Evolutionary conservation across 202 grass and related monocot genomes (phyloP), one percentile per base, ranked within the genome.

Genomic region (Setaria viridis): DNA sequence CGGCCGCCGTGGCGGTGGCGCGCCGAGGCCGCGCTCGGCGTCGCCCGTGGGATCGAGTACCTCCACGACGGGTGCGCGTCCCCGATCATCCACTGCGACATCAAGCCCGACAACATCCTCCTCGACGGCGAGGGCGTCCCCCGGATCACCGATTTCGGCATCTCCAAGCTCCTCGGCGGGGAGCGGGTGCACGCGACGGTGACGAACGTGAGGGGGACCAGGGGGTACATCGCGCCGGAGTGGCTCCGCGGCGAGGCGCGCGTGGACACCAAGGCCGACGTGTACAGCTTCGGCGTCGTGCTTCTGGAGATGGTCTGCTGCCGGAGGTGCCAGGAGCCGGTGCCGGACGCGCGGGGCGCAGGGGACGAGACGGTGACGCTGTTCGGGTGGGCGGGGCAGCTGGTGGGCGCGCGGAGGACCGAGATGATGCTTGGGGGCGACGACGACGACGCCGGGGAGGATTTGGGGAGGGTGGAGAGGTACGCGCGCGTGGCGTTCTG

Each of bases 211-310:
- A 73, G 86, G 41, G 93, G 93, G 13, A 95, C 90, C 9, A 62
- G 80, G 16, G 93, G 88, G 0, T 95, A 93, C 76, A 85, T 93
- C 9, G 3, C 88, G 3, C 88, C 84, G 0, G 89, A 95, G 78
- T 96, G 87, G 93, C 66, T 95, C 63, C 88, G 69, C 11, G 62
- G 67, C 53, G 82, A 87, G 0, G 32, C 66, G 0, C 72, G 69
- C 39, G 34, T 93, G 47, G 88, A 91, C 60, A 81, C 88, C 4
- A 95, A 82, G 74, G 80, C 84, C 2, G 85, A 95, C 41, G 89
- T 95, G 74, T 92, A 89, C 81, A 95, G 93, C 82, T 93, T 95
- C 46, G 89, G 91, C 2, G 79, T 94, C 47, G 86, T 94, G 82
- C 49, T 95, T 4, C 84, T 94, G 13, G 89, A 98, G 82, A 93